These are phyloP conservation scores for Margaritispora aquatica DNA, from an alignment of 495 filamentous ascomycete genomes.

Conservation along the genomic window DNA sequence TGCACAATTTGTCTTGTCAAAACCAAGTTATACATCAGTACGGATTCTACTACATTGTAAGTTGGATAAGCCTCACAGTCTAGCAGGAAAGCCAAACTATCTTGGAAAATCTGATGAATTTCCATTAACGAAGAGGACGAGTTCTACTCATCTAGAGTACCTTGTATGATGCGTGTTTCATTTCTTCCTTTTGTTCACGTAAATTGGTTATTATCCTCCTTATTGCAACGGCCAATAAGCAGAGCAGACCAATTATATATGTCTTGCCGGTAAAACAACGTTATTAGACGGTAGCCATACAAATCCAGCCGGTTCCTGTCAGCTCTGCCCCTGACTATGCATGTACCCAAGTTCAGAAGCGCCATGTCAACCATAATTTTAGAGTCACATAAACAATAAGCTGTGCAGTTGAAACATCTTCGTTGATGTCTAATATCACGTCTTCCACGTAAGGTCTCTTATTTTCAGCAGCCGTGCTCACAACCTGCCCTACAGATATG, in stretches of 20 bases:
- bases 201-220: background rate
- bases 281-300: background rate
- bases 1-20: no score
- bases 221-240: background rate
- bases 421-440: background rate
- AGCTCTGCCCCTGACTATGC: slow-evolving; percentile 8
- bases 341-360: background rate
- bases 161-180: background rate
- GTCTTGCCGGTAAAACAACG: background rate
- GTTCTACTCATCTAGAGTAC: no score
- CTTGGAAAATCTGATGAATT: no score
- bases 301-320: background rate
- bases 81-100: no score
- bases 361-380: background rate
- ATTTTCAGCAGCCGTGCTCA: no score
- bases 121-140: no score
- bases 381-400: background rate
- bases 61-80: no score
- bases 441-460: no score
- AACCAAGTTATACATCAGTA: no score
- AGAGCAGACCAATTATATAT: background rate
- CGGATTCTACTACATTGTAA: no score
- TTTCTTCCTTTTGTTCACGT: background rate
- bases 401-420: background rate
- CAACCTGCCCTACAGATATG: no score